Evolutionary conservation across 768 basidiomycete genomes (phyloP).

Genomic region (Phlebiopsis gigantea): DNA sequence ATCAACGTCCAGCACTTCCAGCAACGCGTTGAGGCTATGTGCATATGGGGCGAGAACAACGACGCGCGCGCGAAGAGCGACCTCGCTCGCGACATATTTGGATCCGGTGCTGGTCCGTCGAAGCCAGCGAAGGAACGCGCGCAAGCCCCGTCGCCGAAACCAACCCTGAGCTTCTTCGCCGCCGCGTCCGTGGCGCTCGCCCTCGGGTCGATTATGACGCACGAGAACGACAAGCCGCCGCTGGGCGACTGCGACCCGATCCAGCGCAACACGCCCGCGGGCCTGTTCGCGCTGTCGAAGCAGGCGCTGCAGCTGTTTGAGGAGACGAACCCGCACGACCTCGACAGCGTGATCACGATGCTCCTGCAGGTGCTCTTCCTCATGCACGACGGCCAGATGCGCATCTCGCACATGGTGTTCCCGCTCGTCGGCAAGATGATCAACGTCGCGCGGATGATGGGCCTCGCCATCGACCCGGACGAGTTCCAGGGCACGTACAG

Average conservation of each 20-base stretch:
- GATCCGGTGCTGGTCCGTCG: slow-evolving; percentile 13
- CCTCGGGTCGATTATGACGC: slow-evolving; percentile 42
- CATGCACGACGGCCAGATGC: slow-evolving; percentile 45
- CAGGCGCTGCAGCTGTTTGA: slow-evolving; percentile 43
- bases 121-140: slow-evolving; percentile 17
- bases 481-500: slow-evolving; percentile 42
- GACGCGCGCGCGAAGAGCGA: slow-evolving; percentile 11
- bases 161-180: slow-evolving; percentile 52
- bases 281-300: slow-evolving; percentile 42
- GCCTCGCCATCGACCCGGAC: slow-evolving; percentile 55
- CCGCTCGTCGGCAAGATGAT: slow-evolving; percentile 63
- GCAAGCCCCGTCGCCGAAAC: slow-evolving; percentile 18
- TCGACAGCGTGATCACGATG: slow-evolving; percentile 57
- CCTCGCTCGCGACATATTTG: slow-evolving; percentile 23
- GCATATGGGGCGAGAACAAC: slow-evolving; percentile 33
- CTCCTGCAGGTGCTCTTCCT: slow-evolving; percentile 51
- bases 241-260: slow-evolving; percentile 15
- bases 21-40: slow-evolving; percentile 39
- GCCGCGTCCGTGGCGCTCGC: slow-evolving; percentile 55
- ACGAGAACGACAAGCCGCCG: slow-evolving; percentile 6
- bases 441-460: slow-evolving; percentile 58
- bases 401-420: slow-evolving; percentile 36
- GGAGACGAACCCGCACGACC: slow-evolving; percentile 37
- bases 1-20: slow-evolving; percentile 46
- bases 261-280: slow-evolving; percentile 27